phyloP scores from a whole-genome alignment of 1,284 basidiomycete species.

The Ustilago nuda region DNA sequence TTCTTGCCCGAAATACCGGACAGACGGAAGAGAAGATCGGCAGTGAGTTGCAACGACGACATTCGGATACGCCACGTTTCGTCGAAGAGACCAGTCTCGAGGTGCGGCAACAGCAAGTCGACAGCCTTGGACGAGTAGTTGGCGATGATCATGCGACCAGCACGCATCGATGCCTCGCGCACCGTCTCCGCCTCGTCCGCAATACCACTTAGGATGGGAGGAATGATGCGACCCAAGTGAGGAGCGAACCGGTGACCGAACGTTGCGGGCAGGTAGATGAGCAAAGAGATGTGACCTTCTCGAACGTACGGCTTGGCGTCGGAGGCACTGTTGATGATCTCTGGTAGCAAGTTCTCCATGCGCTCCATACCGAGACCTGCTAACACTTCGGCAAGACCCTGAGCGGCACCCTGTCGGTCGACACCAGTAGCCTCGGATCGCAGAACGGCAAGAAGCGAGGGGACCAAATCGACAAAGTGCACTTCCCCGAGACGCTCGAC shows the following conservation, averaged over 20 bases:
- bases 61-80: constrained; percentile 93
- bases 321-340: constrained; percentile 90
- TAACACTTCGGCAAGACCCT: constrained; percentile 95
- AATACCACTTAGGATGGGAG: constrained; percentile 90
- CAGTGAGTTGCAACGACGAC: constrained; percentile 89
- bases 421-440: constrained; percentile 95
- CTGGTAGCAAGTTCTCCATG: constrained; percentile 91
- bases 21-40: constrained; percentile 96
- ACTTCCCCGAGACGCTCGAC: constrained; percentile 95
- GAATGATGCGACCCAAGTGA: constrained; percentile 92
- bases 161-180: constrained; percentile 95
- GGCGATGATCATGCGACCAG: constrained; percentile 97
- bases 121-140: constrained; percentile 94
- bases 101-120: constrained; percentile 91
- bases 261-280: constrained; percentile 95
- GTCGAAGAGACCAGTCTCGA: constrained; percentile 96
- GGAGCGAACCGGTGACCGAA: constrained; percentile 94
- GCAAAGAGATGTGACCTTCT: constrained; percentile 97
- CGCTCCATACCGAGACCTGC: constrained; percentile 97
- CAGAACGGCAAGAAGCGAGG: constrained; percentile 86
- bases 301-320: constrained; percentile 90
- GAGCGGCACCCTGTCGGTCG: constrained; percentile 96
- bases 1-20: constrained; percentile 94
- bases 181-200: constrained; percentile 91
- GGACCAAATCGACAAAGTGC: constrained; percentile 95